A percentile compares a stretch with the other conserved stretches of the same genome.
phyloP scores from a whole-genome alignment of 805 yeast species.

The Osmozyma mogii region DNA sequence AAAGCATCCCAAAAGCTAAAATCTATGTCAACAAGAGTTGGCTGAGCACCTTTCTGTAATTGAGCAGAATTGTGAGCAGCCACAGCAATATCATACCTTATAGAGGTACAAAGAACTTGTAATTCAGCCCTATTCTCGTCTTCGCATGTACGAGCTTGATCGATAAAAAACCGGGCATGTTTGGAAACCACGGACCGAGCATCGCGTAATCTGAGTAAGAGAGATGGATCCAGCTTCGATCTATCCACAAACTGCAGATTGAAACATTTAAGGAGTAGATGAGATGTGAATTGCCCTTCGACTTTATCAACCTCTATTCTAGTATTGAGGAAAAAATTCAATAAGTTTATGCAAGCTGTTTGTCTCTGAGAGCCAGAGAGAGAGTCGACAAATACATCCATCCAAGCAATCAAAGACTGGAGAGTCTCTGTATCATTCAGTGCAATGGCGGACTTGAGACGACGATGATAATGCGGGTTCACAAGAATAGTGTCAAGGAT shows the following conservation, averaged over 20 bases:
- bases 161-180: slow-evolving; percentile 25
- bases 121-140: slow-evolving; percentile 4
- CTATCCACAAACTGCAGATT: no score
- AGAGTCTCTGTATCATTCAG: slow-evolving; percentile 11
- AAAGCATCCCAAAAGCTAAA: slow-evolving; percentile 8
- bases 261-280: no score
- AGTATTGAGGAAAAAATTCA: slow-evolving; percentile 34
- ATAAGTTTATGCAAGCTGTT: slow-evolving; percentile 44
- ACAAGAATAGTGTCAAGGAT: slow-evolving; percentile 53
- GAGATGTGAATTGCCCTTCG: no score
- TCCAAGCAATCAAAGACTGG: slow-evolving; percentile 50
- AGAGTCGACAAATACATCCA: slow-evolving; percentile 35
- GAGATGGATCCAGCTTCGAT: no score
- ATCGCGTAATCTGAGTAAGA: slow-evolving; percentile 38
- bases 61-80: slow-evolving; percentile 8
- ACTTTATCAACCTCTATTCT: not conserved
- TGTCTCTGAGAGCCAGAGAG: slow-evolving; percentile 43
- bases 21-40: slow-evolving; percentile 7
- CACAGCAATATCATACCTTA: slow-evolving; percentile 13
- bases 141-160: slow-evolving; percentile 10
- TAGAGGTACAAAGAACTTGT: slow-evolving; percentile 7
- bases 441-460: slow-evolving; percentile 1
- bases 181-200: slow-evolving; percentile 41
- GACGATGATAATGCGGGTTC: slow-evolving; percentile 38
- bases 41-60: slow-evolving; percentile 7